A percentile compares a stretch with the other conserved stretches of the same genome.
Conservation (phyloP, 768 basidiomycete species). For the Trametes villosa region DNA sequence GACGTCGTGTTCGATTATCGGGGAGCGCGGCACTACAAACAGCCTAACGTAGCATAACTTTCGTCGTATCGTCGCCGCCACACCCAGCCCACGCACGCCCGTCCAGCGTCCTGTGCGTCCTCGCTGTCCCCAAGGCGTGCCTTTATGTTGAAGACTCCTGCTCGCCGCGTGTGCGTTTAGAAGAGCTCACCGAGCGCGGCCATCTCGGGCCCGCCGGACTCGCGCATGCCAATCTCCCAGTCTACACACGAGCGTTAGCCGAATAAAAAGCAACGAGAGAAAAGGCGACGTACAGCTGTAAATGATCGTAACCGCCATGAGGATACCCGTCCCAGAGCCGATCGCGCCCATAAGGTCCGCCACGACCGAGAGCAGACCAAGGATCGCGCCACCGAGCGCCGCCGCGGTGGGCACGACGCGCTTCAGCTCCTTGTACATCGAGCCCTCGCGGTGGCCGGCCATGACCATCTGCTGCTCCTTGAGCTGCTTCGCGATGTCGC, state of each 20-base stretch:
- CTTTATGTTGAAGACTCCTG: too few species aligned
- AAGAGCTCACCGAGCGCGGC: constrained; percentile 79
- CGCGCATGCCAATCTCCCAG: constrained; percentile 94
- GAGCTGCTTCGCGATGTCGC: constrained; percentile 96
- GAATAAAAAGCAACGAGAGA: not conserved
- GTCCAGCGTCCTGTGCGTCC: not conserved
- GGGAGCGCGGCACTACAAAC: not conserved
- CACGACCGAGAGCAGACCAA: constrained; percentile 86
- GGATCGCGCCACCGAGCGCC: constrained; percentile 95
- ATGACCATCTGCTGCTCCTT: constrained; percentile 98
- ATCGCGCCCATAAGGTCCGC: constrained; percentile 97
- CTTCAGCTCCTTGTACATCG: constrained; percentile 99
- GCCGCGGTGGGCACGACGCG: constrained; percentile 97
- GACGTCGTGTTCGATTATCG: constrained; percentile 7
- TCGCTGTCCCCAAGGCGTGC: too few species aligned
- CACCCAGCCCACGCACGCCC: too few species aligned
- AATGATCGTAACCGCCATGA: constrained; percentile 98
- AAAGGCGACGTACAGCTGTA: constrained; percentile 59
- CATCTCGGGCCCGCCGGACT: constrained; percentile 84
- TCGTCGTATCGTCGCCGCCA: not conserved
- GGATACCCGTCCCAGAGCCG: constrained; percentile 92
- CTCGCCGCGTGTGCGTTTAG: too few species aligned
- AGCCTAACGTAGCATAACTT: constrained; percentile 7
- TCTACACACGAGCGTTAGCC: constrained; percentile 51
- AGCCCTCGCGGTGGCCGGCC: constrained; percentile 90